These are phyloP conservation scores for Potentilla sterilis DNA, from an alignment of 306 rosid species.

Conservation along the genomic window DNA sequence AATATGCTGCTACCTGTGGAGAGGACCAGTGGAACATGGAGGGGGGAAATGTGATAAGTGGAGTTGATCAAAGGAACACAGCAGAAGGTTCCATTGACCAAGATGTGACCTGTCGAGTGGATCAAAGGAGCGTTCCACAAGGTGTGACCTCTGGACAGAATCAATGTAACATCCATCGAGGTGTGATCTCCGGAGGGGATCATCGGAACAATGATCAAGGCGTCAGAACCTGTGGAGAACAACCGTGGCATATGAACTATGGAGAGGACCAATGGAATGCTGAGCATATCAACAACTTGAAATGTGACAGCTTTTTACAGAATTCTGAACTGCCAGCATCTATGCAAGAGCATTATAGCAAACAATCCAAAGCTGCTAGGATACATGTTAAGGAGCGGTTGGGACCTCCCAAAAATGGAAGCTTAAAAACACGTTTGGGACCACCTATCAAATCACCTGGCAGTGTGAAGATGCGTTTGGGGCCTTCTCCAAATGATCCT, in stretches of 20 bases:
- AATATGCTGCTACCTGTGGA: not conserved
- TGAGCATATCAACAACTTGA: constrained; percentile 1
- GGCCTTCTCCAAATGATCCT: constrained; percentile 14
- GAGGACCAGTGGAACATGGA: not conserved
- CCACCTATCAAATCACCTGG: not conserved
- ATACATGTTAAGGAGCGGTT: constrained; percentile 25
- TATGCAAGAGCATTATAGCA: constrained; percentile 4
- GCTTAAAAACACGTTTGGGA: not conserved
- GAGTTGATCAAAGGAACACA: not conserved
- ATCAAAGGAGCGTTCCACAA: not conserved
- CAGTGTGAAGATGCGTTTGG: constrained; percentile 21
- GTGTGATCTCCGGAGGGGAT: not conserved
- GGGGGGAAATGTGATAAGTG: not conserved
- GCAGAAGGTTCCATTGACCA: not conserved
- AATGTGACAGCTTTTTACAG: too few species aligned
- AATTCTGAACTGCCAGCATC: constrained; percentile 1
- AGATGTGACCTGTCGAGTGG: not conserved
- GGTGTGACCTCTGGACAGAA: not conserved
- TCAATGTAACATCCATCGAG: constrained; percentile 13
- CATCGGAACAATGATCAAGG: not conserved
- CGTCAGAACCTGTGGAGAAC: not conserved
- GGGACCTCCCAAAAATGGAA: constrained; percentile 14
- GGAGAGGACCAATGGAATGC: constrained; percentile 1
- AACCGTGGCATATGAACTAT: not conserved
- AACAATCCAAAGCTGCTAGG: not conserved